Percentiles rank a stretch among this genome's conserved stretches.
Evolutionary conservation across 2,329 filamentous ascomycete species (phyloP).

Genomic region (Talaromyces sp.): DNA sequence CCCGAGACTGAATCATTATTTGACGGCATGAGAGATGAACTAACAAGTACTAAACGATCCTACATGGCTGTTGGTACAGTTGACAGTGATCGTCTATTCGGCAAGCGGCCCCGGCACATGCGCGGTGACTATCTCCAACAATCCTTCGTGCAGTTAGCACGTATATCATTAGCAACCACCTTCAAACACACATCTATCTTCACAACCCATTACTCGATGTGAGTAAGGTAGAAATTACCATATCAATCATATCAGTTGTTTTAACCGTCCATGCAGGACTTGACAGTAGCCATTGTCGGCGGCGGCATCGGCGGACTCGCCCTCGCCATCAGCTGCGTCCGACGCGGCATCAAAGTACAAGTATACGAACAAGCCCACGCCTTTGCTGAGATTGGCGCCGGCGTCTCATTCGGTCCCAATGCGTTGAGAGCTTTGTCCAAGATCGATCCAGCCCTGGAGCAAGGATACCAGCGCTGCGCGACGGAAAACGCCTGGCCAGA

Average conservation of each 20-base stretch:
- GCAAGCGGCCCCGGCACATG: neutral
- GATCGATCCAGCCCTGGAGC: neutral
- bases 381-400: slow-evolving; percentile 56
- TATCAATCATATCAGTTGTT: neutral
- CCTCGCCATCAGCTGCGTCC: slow-evolving; percentile 47
- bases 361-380: slow-evolving; percentile 52
- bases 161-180: no score
- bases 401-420: slow-evolving; percentile 52
- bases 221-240: neutral
- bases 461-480: neutral
- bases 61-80: no score
- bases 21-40: neutral
- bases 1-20: no score
- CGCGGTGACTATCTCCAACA: neutral
- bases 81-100: neutral
- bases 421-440: slow-evolving; percentile 29
- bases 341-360: slow-evolving; percentile 40
- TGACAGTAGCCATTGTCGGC: slow-evolving; percentile 53
- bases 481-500: neutral
- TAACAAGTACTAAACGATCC: no score
- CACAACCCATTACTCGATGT: neutral
- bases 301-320: slow-evolving; percentile 54
- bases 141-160: no score
- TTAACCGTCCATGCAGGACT: slow-evolving; percentile 18
- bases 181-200: neutral